These are phyloP conservation scores for Wallemia ichthyophaga DNA, from an alignment of 1,284 basidiomycete species.

Conservation along the genomic window DNA sequence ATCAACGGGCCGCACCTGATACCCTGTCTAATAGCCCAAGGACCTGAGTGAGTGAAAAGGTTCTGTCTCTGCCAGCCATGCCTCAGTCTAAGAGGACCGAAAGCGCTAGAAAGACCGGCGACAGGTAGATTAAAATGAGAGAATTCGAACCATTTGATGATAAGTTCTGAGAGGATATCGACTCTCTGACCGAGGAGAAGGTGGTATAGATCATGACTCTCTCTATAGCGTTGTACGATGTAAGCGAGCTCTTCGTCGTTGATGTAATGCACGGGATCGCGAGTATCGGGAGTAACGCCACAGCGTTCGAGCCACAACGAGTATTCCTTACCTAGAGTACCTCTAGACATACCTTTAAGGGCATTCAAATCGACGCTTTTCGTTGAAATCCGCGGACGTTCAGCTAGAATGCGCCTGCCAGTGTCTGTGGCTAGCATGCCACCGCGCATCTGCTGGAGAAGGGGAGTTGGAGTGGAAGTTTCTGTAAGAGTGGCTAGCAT, in stretches of 20 bases:
- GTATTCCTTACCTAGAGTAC: constrained; percentile 64
- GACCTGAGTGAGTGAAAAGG: neutral
- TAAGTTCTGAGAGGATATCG: constrained; percentile 69
- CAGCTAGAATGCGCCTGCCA: constrained; percentile 49
- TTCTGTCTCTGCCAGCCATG: neutral
- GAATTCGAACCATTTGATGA: constrained; percentile 84
- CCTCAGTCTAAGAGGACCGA: constrained; percentile 25
- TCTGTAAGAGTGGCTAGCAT: constrained; percentile 80
- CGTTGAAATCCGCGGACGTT: constrained; percentile 53
- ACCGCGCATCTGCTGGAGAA: constrained; percentile 47
- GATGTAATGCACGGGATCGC: constrained; percentile 74
- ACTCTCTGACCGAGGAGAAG: constrained; percentile 64
- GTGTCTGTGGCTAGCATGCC: constrained; percentile 48
- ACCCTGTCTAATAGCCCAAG: neutral
- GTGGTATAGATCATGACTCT: constrained; percentile 92
- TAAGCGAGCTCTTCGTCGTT: constrained; percentile 77
- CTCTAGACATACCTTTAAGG: constrained; percentile 34
- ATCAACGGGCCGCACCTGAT: neutral
- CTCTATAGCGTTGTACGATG: constrained; percentile 90
- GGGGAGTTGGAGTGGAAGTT: constrained; percentile 43
- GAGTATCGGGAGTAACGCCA: constrained; percentile 77
- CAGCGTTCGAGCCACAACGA: constrained; percentile 68
- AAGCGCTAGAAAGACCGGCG: constrained; percentile 45
- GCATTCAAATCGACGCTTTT: constrained; percentile 40
- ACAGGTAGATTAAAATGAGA: constrained; percentile 76